These are phyloP conservation scores for Aspergillus sp. DNA, from an alignment of 2,329 filamentous ascomycete species.

Conservation along the genomic window DNA sequence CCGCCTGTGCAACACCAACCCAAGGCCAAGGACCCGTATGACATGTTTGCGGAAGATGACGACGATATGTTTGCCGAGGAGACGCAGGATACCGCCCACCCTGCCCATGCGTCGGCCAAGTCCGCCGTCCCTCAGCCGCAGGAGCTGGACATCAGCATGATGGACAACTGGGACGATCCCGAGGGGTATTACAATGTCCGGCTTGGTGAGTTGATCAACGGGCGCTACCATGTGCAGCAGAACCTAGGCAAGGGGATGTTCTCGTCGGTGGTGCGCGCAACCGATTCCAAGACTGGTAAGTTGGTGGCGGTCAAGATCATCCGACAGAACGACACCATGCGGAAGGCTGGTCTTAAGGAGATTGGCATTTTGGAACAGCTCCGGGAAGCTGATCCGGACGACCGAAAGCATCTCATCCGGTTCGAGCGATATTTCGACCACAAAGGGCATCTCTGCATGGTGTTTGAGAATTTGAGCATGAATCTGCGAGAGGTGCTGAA, in stretches of 20 bases:
- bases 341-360: constrained; percentile 88
- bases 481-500: constrained; percentile 92
- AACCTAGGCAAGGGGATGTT: constrained; percentile 93
- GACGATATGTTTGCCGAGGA: constrained; percentile 92
- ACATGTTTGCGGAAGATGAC: constrained; percentile 63
- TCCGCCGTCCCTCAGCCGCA: constrained; percentile 52
- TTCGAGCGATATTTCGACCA: constrained; percentile 88
- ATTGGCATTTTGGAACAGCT: constrained; percentile 90
- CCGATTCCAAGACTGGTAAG: constrained; percentile 69
- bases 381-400: constrained; percentile 78
- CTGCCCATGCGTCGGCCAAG: constrained; percentile 48
- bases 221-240: constrained; percentile 83
- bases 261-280: constrained; percentile 87
- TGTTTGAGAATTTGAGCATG: constrained; percentile 89
- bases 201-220: constrained; percentile 83
- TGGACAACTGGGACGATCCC: constrained; percentile 90
- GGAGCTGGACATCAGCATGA: constrained; percentile 67
- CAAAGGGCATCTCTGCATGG: constrained; percentile 92
- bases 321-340: constrained; percentile 90
- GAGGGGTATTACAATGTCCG: constrained; percentile 97
- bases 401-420: constrained; percentile 87
- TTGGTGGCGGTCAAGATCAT: constrained; percentile 97
- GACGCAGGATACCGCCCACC: constrained; percentile 49
- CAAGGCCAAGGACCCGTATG: constrained; percentile 53
- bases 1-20: constrained; percentile 35